These are phyloP conservation scores for Flaveria bidentis DNA, from an alignment of 129 eudicot species.

Conservation along the genomic window DNA sequence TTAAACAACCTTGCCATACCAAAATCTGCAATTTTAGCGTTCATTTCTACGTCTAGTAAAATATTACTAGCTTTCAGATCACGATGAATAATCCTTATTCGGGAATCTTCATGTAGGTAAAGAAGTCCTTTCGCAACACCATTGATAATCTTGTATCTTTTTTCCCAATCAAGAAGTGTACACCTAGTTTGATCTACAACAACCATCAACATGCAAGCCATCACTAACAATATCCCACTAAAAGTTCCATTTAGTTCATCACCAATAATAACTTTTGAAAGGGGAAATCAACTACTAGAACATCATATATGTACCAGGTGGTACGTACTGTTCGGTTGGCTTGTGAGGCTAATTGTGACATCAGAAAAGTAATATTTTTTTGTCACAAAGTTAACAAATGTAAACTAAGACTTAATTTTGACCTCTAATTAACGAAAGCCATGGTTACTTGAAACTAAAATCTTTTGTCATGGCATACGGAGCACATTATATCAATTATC, in stretches of 20 bases:
- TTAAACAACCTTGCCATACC: slow-evolving; percentile 10
- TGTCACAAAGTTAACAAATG: not conserved
- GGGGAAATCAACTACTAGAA: not conserved
- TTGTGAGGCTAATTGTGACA: not conserved
- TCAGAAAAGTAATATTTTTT: not conserved
- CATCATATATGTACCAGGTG: not conserved
- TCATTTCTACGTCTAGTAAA: slow-evolving; percentile 2
- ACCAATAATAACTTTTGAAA: not conserved
- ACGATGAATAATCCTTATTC: slow-evolving; percentile 10
- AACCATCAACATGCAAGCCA: not conserved
- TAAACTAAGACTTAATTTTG: not conserved
- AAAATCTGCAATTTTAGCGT: slow-evolving; percentile 14
- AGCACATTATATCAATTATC: not conserved
- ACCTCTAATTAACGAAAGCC: not conserved
- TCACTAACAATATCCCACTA: not conserved
- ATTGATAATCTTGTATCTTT: slow-evolving; percentile 5
- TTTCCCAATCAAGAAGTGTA: slow-evolving; percentile 9
- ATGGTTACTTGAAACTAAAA: not conserved
- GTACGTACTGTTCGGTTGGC: not conserved
- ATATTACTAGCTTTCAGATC: slow-evolving; percentile 9
- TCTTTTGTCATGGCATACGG: not conserved
- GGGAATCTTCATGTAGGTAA: slow-evolving; percentile 13
- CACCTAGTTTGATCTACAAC: slow-evolving; percentile 5
- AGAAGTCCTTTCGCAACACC: slow-evolving; percentile 16
- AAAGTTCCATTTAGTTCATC: not conserved